Evolutionary conservation across 176 grass and related monocot genomes (phyloP).

Genomic region (Lolium perenne): DNA sequence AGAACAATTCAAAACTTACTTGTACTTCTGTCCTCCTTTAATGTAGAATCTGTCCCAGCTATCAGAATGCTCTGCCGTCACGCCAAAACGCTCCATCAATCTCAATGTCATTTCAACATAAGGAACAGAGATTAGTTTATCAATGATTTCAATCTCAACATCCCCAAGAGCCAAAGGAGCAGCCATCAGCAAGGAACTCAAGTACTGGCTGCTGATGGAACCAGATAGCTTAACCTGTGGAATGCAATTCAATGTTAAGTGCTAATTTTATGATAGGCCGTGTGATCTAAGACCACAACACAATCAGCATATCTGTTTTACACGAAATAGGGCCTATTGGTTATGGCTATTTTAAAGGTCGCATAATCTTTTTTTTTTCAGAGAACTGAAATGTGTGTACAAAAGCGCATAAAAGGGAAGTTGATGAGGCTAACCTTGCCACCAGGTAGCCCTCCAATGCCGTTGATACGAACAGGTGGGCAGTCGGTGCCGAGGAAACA

Average conservation of each 20-base stretch:
- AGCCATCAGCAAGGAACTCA: slow-evolving; percentile 96
- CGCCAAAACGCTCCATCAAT: slow-evolving; percentile 95
- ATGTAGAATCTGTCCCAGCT: slow-evolving; percentile 96
- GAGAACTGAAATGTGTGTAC: neutral
- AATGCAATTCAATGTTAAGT: neutral
- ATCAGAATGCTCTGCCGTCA: slow-evolving; percentile 83
- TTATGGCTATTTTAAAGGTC: neutral
- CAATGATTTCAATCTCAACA: slow-evolving; percentile 96
- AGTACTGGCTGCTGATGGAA: slow-evolving; percentile 98
- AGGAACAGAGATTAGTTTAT: slow-evolving; percentile 97
- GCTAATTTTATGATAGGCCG: neutral
- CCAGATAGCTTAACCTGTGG: slow-evolving; percentile 89
- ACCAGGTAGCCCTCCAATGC: slow-evolving; percentile 88
- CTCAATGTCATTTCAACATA: slow-evolving; percentile 99
- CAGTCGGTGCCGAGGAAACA: slow-evolving; percentile 97
- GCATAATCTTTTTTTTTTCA: neutral
- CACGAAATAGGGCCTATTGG: neutral
- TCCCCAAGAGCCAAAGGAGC: slow-evolving; percentile 91
- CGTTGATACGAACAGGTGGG: slow-evolving; percentile 89
- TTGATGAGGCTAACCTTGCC: slow-evolving; percentile 72
- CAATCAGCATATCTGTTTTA: neutral
- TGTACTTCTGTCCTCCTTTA: slow-evolving; percentile 94
- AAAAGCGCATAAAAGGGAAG: neutral
- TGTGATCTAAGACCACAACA: neutral
- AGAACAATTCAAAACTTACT: slow-evolving; percentile 48